These are phyloP conservation scores for Clonostachys byssicola DNA, from an alignment of 2,329 filamentous ascomycete genomes.

Conservation along the genomic window DNA sequence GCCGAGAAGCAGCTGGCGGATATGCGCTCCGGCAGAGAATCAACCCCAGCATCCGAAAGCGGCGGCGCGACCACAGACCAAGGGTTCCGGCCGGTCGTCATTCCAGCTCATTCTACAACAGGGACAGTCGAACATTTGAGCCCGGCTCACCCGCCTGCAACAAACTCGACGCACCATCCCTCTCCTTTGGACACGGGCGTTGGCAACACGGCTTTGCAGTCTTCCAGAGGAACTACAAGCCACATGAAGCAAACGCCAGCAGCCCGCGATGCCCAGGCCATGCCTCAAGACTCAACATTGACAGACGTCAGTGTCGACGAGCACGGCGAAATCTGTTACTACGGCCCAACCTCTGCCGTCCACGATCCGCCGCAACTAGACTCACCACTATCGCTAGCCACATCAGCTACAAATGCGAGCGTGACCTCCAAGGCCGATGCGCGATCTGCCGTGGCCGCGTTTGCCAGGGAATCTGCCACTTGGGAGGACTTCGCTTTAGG, in stretches of 20 bases:
- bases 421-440: constrained; percentile 2
- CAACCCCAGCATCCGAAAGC: no score
- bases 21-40: constrained; percentile 1
- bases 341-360: constrained; percentile 17
- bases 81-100: no score
- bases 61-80: no score
- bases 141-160: no score
- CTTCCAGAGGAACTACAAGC: no score
- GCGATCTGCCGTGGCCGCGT: constrained; percentile 10
- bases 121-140: no score
- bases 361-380: constrained; percentile 11
- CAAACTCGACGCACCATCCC: no score
- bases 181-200: no score
- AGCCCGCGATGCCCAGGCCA: no score
- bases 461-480: constrained; percentile 10
- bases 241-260: not conserved
- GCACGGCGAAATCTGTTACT: constrained; percentile 10
- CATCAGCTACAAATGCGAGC: constrained; percentile 3
- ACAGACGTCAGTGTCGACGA: not conserved
- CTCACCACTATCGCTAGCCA: constrained; percentile 3
- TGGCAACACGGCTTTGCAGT: no score
- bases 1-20: constrained; percentile 12
- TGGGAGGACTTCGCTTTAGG: constrained; percentile 18
- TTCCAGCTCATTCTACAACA: no score
- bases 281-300: no score